Conservation (phyloP, 176 grass and related monocot species). For the Rhipidocladum racemiflorum region DNA sequence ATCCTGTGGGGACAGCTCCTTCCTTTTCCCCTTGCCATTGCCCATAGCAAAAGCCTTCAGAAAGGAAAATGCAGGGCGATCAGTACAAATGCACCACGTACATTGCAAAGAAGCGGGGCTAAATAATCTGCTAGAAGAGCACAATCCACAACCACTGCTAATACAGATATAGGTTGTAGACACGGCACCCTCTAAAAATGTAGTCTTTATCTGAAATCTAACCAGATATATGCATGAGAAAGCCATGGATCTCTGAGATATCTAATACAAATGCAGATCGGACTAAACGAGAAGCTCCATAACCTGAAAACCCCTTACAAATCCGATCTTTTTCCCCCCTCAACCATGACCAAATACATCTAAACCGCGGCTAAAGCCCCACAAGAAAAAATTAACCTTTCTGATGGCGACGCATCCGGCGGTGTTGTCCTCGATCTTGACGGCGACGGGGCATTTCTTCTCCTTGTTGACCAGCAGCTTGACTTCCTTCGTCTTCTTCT, state of each 20-base stretch:
- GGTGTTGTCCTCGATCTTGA: slow-evolving; percentile 55
- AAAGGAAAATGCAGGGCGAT: not conserved
- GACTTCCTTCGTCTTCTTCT: not conserved
- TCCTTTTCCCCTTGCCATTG: slow-evolving; percentile 68
- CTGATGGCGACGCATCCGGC: slow-evolving; percentile 43
- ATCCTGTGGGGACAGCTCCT: slow-evolving; percentile 67
- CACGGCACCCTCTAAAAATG: not conserved
- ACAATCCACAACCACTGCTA: not conserved
- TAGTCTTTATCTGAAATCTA: not conserved
- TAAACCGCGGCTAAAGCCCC: not conserved
- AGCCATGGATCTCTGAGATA: not conserved
- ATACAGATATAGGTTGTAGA: not conserved
- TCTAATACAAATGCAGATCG: not conserved
- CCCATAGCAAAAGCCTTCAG: slow-evolving; percentile 58
- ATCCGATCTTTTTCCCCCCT: not conserved
- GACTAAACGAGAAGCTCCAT: not conserved
- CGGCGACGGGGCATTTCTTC: slow-evolving; percentile 27
- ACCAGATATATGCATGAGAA: not conserved
- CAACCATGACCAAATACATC: not conserved
- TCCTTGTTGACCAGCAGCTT: slow-evolving; percentile 23
- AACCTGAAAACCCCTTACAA: not conserved
- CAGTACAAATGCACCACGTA: not conserved
- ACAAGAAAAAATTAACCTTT: slow-evolving; percentile 36
- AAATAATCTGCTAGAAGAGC: not conserved
- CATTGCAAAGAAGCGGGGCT: not conserved